phyloP scores from a whole-genome alignment of 2,329 filamentous ascomycete species.

The Colletotrichum cuscutae region DNA sequence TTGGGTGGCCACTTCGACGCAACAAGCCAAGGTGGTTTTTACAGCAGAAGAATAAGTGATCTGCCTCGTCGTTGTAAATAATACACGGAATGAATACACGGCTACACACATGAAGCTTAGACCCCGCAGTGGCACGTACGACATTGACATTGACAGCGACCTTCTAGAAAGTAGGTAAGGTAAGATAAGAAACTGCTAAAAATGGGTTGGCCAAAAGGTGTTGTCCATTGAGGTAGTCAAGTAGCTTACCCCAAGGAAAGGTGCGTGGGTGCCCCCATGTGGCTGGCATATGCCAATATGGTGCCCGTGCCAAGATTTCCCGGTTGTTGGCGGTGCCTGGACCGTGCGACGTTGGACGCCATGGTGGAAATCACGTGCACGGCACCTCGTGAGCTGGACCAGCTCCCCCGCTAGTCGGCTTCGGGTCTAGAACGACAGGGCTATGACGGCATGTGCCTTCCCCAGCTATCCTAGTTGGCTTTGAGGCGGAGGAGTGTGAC shows the following conservation, averaged over 20 bases:
- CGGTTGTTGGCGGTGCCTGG: not conserved
- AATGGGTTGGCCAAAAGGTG: no score
- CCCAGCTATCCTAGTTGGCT: slow-evolving; percentile 30
- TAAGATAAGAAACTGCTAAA: no score
- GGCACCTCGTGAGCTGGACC: not conserved
- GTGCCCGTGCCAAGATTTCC: not conserved
- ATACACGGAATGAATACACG: not conserved
- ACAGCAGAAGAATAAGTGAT: not conserved
- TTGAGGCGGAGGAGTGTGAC: slow-evolving; percentile 21
- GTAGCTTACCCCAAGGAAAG: no score
- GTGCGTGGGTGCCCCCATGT: no score
- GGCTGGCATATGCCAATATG: no score
- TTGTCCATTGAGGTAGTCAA: no score
- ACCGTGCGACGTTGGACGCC: not conserved
- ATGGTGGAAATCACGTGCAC: slow-evolving; percentile 14
- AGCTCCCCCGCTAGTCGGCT: slow-evolving; percentile 18
- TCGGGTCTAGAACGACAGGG: slow-evolving; percentile 25
- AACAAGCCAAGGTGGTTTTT: not conserved
- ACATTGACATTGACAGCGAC: no score
- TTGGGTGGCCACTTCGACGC: not conserved
- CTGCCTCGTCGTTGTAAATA: not conserved
- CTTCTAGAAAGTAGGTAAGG: no score
- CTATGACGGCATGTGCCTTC: slow-evolving; percentile 35
- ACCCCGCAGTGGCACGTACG: not conserved
- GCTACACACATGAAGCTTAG: not conserved